A percentile compares a stretch with the other conserved stretches of the same genome.
Evolutionary conservation across 2,329 filamentous ascomycete species (phyloP).

Genomic region (Thermothelomyces thermophilus): DNA sequence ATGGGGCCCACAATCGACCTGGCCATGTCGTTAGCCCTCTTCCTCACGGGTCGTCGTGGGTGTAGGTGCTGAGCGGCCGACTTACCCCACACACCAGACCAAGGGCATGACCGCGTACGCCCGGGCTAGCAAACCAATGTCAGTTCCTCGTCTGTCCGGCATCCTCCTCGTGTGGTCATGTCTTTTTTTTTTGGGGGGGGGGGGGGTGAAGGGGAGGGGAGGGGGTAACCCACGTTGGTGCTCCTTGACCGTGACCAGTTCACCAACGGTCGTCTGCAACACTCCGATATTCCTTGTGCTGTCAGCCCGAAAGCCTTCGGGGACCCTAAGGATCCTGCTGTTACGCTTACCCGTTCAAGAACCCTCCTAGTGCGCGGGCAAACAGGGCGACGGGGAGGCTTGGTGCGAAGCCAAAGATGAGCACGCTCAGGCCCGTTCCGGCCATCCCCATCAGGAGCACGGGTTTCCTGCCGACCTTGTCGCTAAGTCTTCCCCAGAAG

Average conservation of each 20-base stretch:
- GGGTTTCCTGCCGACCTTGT: conserved; percentile 86
- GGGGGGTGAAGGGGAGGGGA: too few species aligned
- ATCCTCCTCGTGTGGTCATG: neutral
- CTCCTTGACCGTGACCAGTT: conserved; percentile 86
- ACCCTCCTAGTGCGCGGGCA: conserved; percentile 79
- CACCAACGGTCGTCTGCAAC: conserved; percentile 88
- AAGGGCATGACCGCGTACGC: conserved; percentile 98
- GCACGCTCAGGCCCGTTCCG: conserved; percentile 86
- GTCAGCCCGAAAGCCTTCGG: conserved; percentile 5
- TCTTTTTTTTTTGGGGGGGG: too few species aligned
- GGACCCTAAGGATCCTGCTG: neutral
- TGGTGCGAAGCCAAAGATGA: conserved; percentile 84
- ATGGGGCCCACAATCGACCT: conserved; percentile 88
- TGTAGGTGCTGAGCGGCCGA: neutral
- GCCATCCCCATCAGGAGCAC: conserved; percentile 83
- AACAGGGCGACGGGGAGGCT: conserved; percentile 77
- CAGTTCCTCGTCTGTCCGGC: conserved; percentile 1
- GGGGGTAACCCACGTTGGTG: conserved; percentile 67
- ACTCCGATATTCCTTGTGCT: conserved; percentile 77
- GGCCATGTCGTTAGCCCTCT: conserved; percentile 21
- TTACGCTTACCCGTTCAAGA: conserved; percentile 77
- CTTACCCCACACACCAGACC: conserved; percentile 89
- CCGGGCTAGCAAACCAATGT: conserved; percentile 51
- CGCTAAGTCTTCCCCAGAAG: conserved; percentile 88
- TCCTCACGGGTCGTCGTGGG: too few species aligned